Evolutionary conservation across 371 early-diverging fungal species (phyloP).

Genomic region (Rhizopus arrhizus): DNA sequence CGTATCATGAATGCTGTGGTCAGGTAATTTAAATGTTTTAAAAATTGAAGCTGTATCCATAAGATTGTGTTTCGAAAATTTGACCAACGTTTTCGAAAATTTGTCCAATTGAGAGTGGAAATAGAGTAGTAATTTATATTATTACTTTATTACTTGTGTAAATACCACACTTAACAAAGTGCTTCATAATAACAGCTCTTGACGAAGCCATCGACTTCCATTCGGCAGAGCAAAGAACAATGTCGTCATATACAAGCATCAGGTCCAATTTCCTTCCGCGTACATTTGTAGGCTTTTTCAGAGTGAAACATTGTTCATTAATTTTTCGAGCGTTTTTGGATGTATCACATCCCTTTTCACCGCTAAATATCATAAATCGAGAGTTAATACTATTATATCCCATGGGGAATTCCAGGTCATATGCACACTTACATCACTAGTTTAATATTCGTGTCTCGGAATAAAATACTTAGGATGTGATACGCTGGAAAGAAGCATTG

Average conservation of each 20-base stretch:
- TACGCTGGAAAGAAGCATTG: slow-evolving; percentile 6
- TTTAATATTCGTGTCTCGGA: slow-evolving; percentile 4
- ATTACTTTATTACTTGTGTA: too few relatives aligned
- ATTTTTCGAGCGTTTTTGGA: slow-evolving; percentile 6
- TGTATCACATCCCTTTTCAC: slow-evolving; percentile 10
- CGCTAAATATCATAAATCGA: slow-evolving; percentile 7
- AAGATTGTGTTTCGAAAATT: too few relatives aligned
- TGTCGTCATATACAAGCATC: slow-evolving; percentile 7
- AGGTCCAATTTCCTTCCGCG: slow-evolving; percentile 4
- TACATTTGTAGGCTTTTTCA: slow-evolving; percentile 9
- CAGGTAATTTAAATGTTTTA: too few relatives aligned
- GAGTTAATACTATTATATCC: slow-evolving; percentile 9
- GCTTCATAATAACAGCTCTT: slow-evolving; percentile 8
- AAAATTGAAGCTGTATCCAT: too few relatives aligned
- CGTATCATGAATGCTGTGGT: too few relatives aligned
- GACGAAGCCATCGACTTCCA: slow-evolving; percentile 5
- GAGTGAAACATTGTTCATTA: slow-evolving; percentile 4
- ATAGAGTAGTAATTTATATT: too few relatives aligned
- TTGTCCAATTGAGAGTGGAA: too few relatives aligned
- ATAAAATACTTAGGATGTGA: slow-evolving; percentile 6
- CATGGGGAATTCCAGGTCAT: slow-evolving; percentile 5
- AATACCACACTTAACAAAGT: slow-evolving; percentile 3
- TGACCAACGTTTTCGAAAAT: too few relatives aligned
- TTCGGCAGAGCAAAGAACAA: slow-evolving; percentile 7
- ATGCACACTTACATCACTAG: slow-evolving; percentile 5